These are phyloP conservation scores for Barbarea vulgaris DNA, from an alignment of 345 rosid species.

Conservation along the genomic window DNA sequence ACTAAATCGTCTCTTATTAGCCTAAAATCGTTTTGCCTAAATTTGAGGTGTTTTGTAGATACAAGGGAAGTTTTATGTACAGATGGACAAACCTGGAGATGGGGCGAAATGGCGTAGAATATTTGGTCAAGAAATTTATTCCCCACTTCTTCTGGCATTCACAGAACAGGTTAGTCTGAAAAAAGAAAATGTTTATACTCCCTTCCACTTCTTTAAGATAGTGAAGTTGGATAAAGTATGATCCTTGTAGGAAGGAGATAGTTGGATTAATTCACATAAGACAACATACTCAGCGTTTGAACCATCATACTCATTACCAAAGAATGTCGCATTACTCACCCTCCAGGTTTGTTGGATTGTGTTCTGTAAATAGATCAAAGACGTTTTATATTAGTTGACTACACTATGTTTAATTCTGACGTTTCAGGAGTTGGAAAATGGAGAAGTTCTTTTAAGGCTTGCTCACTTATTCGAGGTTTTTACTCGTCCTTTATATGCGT, in stretches of 20 bases:
- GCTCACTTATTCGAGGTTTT: constrained; percentile 89
- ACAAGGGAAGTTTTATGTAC: constrained; percentile 71
- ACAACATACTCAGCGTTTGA: constrained; percentile 69
- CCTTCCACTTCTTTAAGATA: not conserved
- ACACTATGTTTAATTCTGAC: constrained; percentile 3
- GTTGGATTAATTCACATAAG: constrained; percentile 55
- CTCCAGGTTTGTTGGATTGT: constrained; percentile 62
- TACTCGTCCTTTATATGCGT: constrained; percentile 26
- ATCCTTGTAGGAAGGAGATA: constrained; percentile 63
- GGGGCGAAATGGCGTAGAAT: constrained; percentile 96
- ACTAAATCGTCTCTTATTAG: not conserved
- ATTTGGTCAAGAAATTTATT: constrained; percentile 83
- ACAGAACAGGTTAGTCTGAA: constrained; percentile 66
- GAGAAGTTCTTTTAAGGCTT: constrained; percentile 77
- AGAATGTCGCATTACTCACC: constrained; percentile 76
- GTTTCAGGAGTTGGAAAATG: constrained; percentile 75
- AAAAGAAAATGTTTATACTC: not conserved
- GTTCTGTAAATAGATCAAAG: not conserved
- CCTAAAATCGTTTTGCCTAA: constrained; percentile 9
- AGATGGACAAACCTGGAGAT: constrained; percentile 74
- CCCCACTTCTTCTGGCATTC: constrained; percentile 88
- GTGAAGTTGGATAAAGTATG: constrained; percentile 4
- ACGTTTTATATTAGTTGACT: constrained; percentile 3
- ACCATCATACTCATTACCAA: constrained; percentile 71
- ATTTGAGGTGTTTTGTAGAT: constrained; percentile 52